A percentile compares a stretch with the other conserved stretches of the same genome.
Conservation (phyloP, 768 basidiomycete genomes). For the Tylopilus plumbeoviolaceoides region DNA sequence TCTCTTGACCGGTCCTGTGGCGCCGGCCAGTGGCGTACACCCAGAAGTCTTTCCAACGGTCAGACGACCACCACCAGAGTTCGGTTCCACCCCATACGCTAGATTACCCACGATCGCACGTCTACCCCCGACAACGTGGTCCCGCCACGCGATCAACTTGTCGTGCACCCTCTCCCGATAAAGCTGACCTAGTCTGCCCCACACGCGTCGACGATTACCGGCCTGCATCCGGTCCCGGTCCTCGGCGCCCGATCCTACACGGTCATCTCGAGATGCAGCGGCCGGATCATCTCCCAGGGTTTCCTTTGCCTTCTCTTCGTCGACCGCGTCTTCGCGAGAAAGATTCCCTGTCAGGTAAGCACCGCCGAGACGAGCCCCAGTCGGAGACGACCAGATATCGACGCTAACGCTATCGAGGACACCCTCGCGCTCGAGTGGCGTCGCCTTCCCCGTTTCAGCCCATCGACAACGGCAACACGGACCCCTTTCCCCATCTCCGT, state of each 20-base stretch:
- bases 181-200: background rate
- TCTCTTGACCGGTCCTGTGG: background rate
- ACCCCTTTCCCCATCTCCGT: background rate
- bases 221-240: background rate
- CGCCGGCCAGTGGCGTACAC: conserved; percentile 11
- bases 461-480: background rate
- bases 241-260: background rate
- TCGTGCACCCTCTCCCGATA: conserved; percentile 6
- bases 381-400: background rate
- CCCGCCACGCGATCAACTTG: conserved; percentile 9
- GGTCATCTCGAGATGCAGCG: conserved; percentile 1
- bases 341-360: background rate
- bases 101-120: background rate
- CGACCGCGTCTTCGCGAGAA: background rate
- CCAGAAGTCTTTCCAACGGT: background rate
- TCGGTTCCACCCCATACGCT: background rate
- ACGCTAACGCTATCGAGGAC: background rate
- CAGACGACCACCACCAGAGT: background rate
- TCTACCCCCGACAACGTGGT: background rate
- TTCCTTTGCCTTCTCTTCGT: background rate
- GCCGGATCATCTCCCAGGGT: conserved; percentile 14
- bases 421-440: background rate
- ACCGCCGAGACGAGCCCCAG: background rate
- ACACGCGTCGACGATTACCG: background rate
- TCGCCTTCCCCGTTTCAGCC: background rate